phyloP scores from a whole-genome alignment of 257 asterid genomes.

The Phtheirospermum japonicum region DNA sequence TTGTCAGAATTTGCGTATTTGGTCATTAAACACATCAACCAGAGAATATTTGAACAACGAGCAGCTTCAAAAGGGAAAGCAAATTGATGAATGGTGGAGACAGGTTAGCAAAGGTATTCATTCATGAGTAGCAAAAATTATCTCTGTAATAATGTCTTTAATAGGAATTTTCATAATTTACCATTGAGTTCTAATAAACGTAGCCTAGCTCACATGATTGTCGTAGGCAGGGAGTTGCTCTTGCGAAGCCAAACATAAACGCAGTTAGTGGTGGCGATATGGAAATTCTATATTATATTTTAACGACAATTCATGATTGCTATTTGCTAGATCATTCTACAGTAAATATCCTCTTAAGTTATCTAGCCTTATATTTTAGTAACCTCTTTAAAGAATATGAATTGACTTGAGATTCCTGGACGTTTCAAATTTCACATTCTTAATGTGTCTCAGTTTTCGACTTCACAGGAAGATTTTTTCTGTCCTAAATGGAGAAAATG shows the following conservation, averaged over 20 bases:
- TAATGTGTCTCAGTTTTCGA: background rate
- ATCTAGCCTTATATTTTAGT: constrained; percentile 10
- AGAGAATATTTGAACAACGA: constrained; percentile 90
- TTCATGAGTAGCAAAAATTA: constrained; percentile 17
- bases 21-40: constrained; percentile 82
- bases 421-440: background rate
- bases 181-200: constrained; percentile 15
- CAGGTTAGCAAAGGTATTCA: constrained; percentile 86
- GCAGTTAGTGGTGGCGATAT: constrained; percentile 1
- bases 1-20: constrained; percentile 95
- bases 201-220: constrained; percentile 17
- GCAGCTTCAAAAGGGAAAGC: constrained; percentile 98
- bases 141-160: constrained; percentile 16
- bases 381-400: constrained; percentile 15
- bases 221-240: constrained; percentile 18
- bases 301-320: background rate
- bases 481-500: background rate
- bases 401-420: constrained; percentile 14
- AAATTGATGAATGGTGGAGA: constrained; percentile 99
- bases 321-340: constrained; percentile 1
- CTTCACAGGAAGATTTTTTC: background rate
- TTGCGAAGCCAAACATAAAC: constrained; percentile 3
- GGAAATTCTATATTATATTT: constrained; percentile 9
- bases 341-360: background rate
- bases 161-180: constrained; percentile 8